Percentiles rank a stretch among this genome's conserved stretches.
phyloP scores from a whole-genome alignment of 1,139 yeast genomes.

The Petasospora fabianii region DNA sequence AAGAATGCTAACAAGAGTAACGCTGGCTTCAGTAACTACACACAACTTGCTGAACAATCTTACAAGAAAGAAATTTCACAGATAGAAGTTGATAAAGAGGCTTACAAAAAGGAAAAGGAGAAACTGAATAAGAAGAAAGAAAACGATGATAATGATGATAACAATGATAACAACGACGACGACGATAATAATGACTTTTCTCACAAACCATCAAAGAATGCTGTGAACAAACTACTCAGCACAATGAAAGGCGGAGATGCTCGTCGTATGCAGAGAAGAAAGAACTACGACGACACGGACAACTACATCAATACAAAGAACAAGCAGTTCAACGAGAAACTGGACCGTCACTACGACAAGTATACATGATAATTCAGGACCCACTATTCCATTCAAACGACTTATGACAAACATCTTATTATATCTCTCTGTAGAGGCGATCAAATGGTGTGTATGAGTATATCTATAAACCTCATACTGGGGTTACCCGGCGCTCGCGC shows the following conservation, averaged over 20 bases:
- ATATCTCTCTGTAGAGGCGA: not conserved
- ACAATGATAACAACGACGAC: conserved; percentile 1
- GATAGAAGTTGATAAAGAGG: conserved; percentile 31
- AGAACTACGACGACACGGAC: conserved; percentile 33
- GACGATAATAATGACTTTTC: conserved; percentile 12
- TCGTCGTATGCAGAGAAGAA: conserved; percentile 34
- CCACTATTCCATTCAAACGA: too few species aligned
- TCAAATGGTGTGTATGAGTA: too few species aligned
- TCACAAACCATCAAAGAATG: conserved; percentile 36
- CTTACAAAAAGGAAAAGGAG: conserved; percentile 34
- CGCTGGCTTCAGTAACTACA: conserved; percentile 30
- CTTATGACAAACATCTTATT: not conserved
- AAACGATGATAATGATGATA: conserved; percentile 24
- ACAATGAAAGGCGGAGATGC: conserved; percentile 32
- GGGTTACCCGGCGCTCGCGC: conserved; percentile 1
- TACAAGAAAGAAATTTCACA: conserved; percentile 29
- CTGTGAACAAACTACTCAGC: conserved; percentile 39
- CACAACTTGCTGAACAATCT: conserved; percentile 47
- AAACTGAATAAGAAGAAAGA: conserved; percentile 6
- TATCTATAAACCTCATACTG: not conserved
- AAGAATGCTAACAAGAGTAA: conserved; percentile 24
- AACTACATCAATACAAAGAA: conserved; percentile 65
- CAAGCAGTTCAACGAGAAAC: conserved; percentile 70
- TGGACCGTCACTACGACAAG: conserved; percentile 56
- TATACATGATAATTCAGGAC: not conserved